phyloP scores from a whole-genome alignment of 257 asterid genomes.

The Jasminum sambac region DNA sequence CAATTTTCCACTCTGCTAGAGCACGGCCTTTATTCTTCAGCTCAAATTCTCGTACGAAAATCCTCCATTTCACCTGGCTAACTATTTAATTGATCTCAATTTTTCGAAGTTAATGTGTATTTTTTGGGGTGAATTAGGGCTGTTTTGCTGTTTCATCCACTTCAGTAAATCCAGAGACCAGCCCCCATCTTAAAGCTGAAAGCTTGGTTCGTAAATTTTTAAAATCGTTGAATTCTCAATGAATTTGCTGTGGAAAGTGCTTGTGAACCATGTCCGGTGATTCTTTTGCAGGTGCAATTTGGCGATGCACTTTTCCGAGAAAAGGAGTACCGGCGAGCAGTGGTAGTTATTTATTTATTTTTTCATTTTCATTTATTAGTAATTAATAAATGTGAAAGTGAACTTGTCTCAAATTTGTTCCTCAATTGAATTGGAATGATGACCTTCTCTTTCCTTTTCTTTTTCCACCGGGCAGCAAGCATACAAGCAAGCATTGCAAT shows the following conservation, averaged over 20 bases:
- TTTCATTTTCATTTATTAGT: neutral
- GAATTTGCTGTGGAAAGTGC: constrained; percentile 23
- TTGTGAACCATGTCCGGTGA: constrained; percentile 15
- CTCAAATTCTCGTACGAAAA: constrained; percentile 70
- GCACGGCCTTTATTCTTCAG: constrained; percentile 80
- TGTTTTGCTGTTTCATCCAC: constrained; percentile 84
- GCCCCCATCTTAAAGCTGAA: constrained; percentile 84
- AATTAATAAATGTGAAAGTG: neutral
- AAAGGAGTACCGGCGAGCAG: constrained; percentile 79
- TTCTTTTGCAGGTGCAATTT: constrained; percentile 58
- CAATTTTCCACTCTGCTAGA: constrained; percentile 69
- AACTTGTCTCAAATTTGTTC: neutral
- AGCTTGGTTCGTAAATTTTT: constrained; percentile 52
- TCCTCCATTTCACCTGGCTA: constrained; percentile 7
- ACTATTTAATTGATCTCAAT: constrained; percentile 11
- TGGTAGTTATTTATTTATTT: constrained; percentile 39
- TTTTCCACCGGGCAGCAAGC: constrained; percentile 49
- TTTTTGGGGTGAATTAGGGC: constrained; percentile 51
- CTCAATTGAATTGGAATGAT: constrained; percentile 8
- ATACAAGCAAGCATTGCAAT: constrained; percentile 84
- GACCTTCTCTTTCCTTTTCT: constrained; percentile 12
- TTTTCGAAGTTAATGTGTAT: constrained; percentile 3
- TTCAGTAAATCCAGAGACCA: constrained; percentile 62
- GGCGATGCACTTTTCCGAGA: constrained; percentile 79
- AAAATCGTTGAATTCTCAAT: constrained; percentile 5